Base-by-base conservation (phyloP, 2,329 filamentous ascomycete species). In the Cordyceps farinosa region DNA sequence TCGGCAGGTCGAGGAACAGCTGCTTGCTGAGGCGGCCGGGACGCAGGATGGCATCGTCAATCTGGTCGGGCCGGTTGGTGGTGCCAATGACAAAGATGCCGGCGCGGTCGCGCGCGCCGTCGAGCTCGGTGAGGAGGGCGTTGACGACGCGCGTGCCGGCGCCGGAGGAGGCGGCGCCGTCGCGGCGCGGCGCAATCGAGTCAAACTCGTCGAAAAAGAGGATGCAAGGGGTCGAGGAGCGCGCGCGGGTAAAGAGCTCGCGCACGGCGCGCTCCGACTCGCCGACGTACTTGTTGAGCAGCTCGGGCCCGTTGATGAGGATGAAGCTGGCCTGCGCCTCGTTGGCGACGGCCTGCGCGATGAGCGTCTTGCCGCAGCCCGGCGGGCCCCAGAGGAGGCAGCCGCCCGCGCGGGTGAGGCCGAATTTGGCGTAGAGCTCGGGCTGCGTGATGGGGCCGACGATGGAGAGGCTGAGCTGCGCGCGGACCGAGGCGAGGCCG, bases 121-220 rank as follows among this genome's bases (percentile, higher is more conserved):
- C 95, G 1, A 99, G 85, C 74, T 99, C 95, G 0, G 95, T 96
- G 38, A 99, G 87, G 0, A 99, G 83, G 1, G 94, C 96, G 74
- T 98, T 98, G 68, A 99, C 95, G 3, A 99, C 91, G 40, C 95
- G 87, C 1, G 91, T 88, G 53, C 90, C 91, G 6, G 92, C 90
- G 73, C 98, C 94, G 10, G 54, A 44, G n/a, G n/a, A 2, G 89
- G 91, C 2, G 91, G 84, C 1, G 83, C 82, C 62, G 71, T 94
- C 92, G 61, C 95, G 87, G 58, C 88, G 88, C 0, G 94, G 93
- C 0, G 95, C 93, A 3, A 99, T 81, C 1, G 95, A 94, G 76
- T 99, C 95, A 59, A 99, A 84, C 77, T 99, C 95, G 74, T 99
- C 95, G 73, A 99, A 98, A 84, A 99, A 98, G 64, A 99, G 88